phyloP scores from a whole-genome alignment of 805 yeast species.

The Brettanomyces naardenensis region DNA sequence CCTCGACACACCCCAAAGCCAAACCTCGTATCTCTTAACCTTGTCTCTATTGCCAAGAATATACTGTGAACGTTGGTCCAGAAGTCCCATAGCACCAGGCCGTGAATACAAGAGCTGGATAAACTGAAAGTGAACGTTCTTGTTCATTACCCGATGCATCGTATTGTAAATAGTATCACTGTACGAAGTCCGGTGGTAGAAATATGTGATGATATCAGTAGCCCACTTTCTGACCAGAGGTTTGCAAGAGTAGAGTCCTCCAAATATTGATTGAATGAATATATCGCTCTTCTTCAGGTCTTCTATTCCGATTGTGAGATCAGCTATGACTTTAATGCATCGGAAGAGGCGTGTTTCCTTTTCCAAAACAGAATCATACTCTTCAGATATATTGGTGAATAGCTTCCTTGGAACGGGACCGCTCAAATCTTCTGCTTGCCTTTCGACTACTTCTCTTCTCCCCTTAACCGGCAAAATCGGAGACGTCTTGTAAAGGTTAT shows the following conservation, averaged over 20 bases:
- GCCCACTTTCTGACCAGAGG: constrained; percentile 78
- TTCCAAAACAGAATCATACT: constrained; percentile 33
- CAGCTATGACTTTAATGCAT: constrained; percentile 75
- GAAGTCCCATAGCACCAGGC: constrained; percentile 3
- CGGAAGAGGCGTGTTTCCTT: constrained; percentile 72
- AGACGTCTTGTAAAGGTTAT: constrained; percentile 26
- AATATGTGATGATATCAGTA: constrained; percentile 67
- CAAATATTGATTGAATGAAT: constrained; percentile 62
- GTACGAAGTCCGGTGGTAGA: constrained; percentile 24
- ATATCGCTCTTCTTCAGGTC: constrained; percentile 47
- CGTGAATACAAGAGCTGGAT: constrained; percentile 19
- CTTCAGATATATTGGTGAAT: constrained; percentile 25
- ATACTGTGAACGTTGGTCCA: constrained; percentile 22
- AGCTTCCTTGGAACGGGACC: constrained; percentile 4
- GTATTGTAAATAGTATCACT: constrained; percentile 17
- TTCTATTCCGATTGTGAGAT: constrained; percentile 62
- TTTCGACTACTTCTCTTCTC: background rate
- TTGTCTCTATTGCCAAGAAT: constrained; percentile 18
- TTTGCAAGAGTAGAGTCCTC: constrained; percentile 71
- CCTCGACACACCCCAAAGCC: constrained; percentile 26
- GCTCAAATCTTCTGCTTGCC: background rate
- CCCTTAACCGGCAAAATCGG: constrained; percentile 11
- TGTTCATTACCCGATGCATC: constrained; percentile 22
- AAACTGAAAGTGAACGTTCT: constrained; percentile 27
- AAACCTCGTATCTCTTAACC: constrained; percentile 24